Evolutionary conservation across 1,284 basidiomycete genomes (phyloP).

Genomic region (Pseudozyma flocculosa): DNA sequence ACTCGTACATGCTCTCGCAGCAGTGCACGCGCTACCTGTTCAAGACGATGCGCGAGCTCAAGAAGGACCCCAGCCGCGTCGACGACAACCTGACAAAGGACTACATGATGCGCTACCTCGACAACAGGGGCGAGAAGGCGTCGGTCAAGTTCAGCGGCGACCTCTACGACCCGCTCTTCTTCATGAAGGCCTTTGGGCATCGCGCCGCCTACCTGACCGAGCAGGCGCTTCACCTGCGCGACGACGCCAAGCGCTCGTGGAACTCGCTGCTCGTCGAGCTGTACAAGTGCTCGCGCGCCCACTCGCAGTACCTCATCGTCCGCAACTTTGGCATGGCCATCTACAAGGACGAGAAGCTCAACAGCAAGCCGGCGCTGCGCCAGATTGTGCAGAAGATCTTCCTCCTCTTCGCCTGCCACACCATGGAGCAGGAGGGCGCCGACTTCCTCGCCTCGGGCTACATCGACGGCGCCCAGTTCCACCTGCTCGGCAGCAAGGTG

Average conservation of each 20-base stretch:
- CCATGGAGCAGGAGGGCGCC: constrained; percentile 51
- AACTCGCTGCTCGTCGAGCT: constrained; percentile 59
- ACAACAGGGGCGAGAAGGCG: constrained; percentile 51
- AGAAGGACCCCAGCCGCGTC: constrained; percentile 33
- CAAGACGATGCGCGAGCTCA: constrained; percentile 55
- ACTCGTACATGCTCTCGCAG: constrained; percentile 59
- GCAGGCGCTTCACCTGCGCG: constrained; percentile 57
- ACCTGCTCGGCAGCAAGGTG: constrained; percentile 53
- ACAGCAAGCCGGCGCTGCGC: constrained; percentile 56
- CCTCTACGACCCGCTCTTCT: constrained; percentile 55
- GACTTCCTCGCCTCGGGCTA: constrained; percentile 59
- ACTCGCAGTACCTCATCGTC: constrained; percentile 49
- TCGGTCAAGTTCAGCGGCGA: constrained; percentile 38
- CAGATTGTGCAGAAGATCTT: constrained; percentile 56
- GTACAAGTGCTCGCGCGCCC: constrained; percentile 54
- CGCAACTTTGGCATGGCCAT: constrained; percentile 59
- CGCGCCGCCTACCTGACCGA: constrained; percentile 58
- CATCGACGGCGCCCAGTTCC: constrained; percentile 56
- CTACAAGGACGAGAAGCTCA: constrained; percentile 57
- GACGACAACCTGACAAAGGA: constrained; percentile 53
- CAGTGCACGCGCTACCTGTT: constrained; percentile 59
- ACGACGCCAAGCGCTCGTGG: constrained; percentile 58
- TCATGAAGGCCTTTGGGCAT: constrained; percentile 58
- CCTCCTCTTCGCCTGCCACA: constrained; percentile 42
- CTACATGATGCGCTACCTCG: constrained; percentile 58